Base-by-base conservation (phyloP, 2,329 filamentous ascomycete genomes). In the Huntiella decipiens region DNA sequence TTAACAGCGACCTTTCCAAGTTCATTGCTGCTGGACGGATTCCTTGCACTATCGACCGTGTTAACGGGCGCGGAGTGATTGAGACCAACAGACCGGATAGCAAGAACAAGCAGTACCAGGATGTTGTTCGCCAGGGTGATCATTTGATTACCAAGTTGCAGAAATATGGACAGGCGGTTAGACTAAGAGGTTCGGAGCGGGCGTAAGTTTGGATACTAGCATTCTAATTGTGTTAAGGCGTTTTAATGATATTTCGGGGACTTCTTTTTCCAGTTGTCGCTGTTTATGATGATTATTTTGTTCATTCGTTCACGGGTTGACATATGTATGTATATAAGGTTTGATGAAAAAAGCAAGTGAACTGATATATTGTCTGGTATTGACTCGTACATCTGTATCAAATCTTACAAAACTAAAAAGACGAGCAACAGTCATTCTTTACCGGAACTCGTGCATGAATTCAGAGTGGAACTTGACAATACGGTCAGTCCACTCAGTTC, bases 91-190 rank as follows among this genome's bases (percentile, higher is more conserved):
- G 91, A 46, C 87, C 88, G 6, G 91, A 96, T 60, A 87, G 94
- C 67, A 98, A 98, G 78, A 96, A 96, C 72, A 95, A 94, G 73
- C 91, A 98, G 67, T 98, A 98, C 65, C 82, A 87, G 56, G 91
- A 98, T 56, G 86, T 96, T 34, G 86, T 98, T 51, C 91, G 91
- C 67, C 91, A 96, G 61, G 91, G 91, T 31, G 91, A 98, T 63
- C 83, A 93, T 64, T 72, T 98, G 52, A 96, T 98, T 61, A 98
- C 91, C 49, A 98, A 98, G 72, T 70, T 98, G 55, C 91, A 98
- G 67, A 98, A 98, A 71, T 98, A 98, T 62, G 91, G 91, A 38
- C 91, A 98, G 65, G 82, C 91, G 2, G 91, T 98, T 53, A 76
- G 91, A 58, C 70, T 98, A 64, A 77, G 91, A 56, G 91, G 91